Evolutionary conservation across 139 green algal species (phyloP).

Genomic region (Trebouxia sp.): DNA sequence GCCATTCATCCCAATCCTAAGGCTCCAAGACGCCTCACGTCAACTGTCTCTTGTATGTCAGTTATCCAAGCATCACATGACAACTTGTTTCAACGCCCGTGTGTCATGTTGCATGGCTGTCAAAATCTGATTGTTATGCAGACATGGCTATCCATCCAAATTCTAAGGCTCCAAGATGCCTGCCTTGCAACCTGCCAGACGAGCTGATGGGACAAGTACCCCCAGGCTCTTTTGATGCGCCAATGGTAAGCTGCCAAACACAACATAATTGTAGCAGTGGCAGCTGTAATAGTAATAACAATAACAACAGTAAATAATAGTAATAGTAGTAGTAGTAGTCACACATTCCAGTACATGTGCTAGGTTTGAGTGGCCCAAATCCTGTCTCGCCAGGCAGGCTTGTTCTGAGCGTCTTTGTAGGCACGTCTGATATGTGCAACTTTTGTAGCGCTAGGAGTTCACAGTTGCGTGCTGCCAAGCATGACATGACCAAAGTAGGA

Average conservation of each 20-base stretch:
- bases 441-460: too few relatives aligned
- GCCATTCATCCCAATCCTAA: neutral
- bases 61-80: neutral
- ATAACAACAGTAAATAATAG: neutral
- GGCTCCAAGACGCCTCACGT: neutral
- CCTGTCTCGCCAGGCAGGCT: too few relatives aligned
- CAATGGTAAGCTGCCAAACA: neutral
- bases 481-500: too few relatives aligned
- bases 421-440: too few relatives aligned
- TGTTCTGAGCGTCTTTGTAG: too few relatives aligned
- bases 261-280: neutral
- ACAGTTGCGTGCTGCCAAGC: too few relatives aligned
- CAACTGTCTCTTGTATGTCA: neutral
- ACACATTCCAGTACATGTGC: too few relatives aligned
- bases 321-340: neutral
- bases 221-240: neutral
- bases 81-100: too few relatives aligned
- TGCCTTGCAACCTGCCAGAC: constrained; percentile 31
- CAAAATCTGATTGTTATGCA: too few relatives aligned
- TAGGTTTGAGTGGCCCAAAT: too few relatives aligned
- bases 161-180: constrained; percentile 22
- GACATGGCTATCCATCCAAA: constrained; percentile 21
- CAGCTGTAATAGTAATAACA: neutral
- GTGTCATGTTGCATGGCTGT: neutral
- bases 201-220: constrained; percentile 7